Evolutionary conservation across 2,329 filamentous ascomycete genomes (phyloP), one percentile per base, ranked within the genome.

Genomic region (Cordyceps cicadae): DNA sequence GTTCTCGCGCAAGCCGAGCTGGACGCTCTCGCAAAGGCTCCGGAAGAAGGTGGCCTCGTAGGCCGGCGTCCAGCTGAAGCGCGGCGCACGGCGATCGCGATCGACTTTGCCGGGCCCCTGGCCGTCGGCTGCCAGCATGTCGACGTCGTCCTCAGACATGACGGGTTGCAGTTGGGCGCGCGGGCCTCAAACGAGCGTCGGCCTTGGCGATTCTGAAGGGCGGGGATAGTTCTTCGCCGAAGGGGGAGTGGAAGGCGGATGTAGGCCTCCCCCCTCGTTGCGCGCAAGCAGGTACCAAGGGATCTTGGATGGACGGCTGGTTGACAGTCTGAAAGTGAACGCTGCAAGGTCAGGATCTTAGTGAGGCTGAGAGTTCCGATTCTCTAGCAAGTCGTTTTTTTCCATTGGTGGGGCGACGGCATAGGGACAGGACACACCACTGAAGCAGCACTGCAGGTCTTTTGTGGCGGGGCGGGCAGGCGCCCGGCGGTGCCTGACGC

Each of bases 21-120:
- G 76, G 65, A 85, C 82, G 41, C 81, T 83, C 65, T 85, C 79
- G 73, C 81, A 83, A 5, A 85, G 77, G 54, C 82, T 85, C 59
- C 78, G 76, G 71, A 85, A 85, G 70, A 85, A 85, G 61, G 82
- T 85, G 59, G 78, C 76, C 70, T 85, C 82, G 73, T 79, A 85
- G 21, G 78, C 77, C 1, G 77, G 75, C 59, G 81, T 84, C 82
- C 82, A 85, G 69, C 80, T 84, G 70, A 85, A 85, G 62, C 82
- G 79, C 57, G 82, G 81, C 37, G 76, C 74, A 56, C 76, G 73
- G 63, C 74, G 69, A 63, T 75, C 74, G 64, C 74, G 73, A 63
- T 75, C 74, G 62, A 75, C 69, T 59, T 71, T 65, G 56, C 68
- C 63, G 50, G 67, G 65, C 53, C 64, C 65, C 59, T 71, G 70